Evolutionary conservation across 208 protist genomes (phyloP).

Genomic region (Porcisia hertigi): DNA sequence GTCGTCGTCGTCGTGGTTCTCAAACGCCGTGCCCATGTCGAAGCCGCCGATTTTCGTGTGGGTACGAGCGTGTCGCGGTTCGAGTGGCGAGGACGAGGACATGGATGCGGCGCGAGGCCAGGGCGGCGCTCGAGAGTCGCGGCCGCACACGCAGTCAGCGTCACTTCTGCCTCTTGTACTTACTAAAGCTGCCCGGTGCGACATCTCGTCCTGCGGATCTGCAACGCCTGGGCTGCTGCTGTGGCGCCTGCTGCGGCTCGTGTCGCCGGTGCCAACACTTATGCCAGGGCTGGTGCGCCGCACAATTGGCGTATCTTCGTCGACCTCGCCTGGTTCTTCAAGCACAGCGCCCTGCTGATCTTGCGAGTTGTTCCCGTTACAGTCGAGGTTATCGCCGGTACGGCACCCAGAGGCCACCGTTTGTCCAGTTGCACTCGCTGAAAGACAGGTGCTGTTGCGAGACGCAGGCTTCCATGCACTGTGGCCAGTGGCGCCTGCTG

Average conservation of each 20-base stretch:
- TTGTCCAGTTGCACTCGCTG: neutral
- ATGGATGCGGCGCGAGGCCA: neutral
- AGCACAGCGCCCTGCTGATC: neutral
- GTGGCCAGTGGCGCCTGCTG: neutral
- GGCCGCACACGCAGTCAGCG: neutral
- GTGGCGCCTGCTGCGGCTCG: constrained; percentile 4
- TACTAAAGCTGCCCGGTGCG: neutral
- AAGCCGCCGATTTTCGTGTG: neutral
- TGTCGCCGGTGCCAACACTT: neutral
- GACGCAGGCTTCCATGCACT: neutral
- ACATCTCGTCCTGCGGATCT: neutral
- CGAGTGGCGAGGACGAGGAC: neutral
- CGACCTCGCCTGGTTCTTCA: neutral
- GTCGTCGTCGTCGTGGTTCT: neutral
- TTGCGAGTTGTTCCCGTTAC: neutral
- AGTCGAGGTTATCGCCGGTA: neutral
- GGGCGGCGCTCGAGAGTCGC: too few species aligned
- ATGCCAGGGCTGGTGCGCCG: constrained; percentile 20
- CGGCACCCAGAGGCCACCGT: neutral
- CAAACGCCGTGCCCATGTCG: neutral
- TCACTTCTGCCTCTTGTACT: neutral
- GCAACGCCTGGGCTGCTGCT: neutral
- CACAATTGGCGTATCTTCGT: constrained; percentile 11
- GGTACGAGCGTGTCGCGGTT: neutral
- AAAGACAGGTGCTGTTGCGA: neutral